These are phyloP conservation scores for Adansonia rubrostipa DNA, from an alignment of 441 rosid genomes.

Conservation along the genomic window DNA sequence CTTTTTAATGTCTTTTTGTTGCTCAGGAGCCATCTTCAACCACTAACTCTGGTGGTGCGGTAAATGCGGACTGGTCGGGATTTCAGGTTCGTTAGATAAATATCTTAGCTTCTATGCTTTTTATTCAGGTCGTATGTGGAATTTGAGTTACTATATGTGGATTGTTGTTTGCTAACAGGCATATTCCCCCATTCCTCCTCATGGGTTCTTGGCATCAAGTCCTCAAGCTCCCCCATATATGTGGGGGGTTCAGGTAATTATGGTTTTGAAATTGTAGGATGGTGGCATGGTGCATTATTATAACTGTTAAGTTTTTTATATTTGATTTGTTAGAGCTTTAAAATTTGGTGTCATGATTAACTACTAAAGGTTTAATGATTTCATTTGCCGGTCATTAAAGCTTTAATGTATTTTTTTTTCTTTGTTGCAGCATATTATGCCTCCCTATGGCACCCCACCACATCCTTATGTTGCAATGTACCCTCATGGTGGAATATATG, in stretches of 20 bases:
- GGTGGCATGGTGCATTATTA: background rate
- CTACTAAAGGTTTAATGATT: background rate
- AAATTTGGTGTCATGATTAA: background rate
- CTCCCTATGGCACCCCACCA: constrained; percentile 92
- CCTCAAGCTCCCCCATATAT: constrained; percentile 42
- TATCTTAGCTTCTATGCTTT: constrained; percentile 14
- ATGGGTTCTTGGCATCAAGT: no score
- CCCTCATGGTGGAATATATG: constrained; percentile 92
- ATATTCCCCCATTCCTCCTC: constrained; percentile 37
- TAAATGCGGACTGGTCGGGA: constrained; percentile 91
- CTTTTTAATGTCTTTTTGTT: constrained; percentile 24
- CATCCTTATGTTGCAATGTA: constrained; percentile 96
- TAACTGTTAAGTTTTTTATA: background rate
- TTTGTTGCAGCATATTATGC: constrained; percentile 82
- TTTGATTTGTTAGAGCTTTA: background rate
- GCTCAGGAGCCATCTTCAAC: constrained; percentile 74
- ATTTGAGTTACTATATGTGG: constrained; percentile 23
- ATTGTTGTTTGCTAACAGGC: constrained; percentile 55
- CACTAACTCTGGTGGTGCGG: constrained; percentile 50
- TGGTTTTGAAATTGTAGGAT: background rate
- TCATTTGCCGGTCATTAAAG: background rate
- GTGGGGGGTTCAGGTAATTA: constrained; percentile 96
- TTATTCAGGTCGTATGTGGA: constrained; percentile 25
- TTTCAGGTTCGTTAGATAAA: constrained; percentile 67
- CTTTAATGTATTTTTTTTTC: constrained; percentile 9